Conservation (phyloP, 345 rosid species). For the Camelina laxa region DNA sequence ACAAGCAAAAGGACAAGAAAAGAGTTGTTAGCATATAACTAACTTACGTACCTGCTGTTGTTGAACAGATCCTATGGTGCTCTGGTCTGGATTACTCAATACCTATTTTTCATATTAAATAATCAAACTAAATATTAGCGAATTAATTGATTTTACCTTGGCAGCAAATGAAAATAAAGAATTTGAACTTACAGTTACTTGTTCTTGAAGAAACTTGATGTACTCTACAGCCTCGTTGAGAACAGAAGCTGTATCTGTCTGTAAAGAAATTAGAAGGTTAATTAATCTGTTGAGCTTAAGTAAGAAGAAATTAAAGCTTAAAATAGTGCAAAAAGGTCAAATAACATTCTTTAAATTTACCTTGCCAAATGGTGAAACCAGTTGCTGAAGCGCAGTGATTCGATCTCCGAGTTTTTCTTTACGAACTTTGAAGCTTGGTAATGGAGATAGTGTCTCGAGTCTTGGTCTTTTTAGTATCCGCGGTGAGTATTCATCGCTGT, state of each 20-base stretch:
- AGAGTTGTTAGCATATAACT: slow-evolving; percentile 42
- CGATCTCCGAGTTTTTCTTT: slow-evolving; percentile 99
- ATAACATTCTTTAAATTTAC: slow-evolving; percentile 33
- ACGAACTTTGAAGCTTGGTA: slow-evolving; percentile 92
- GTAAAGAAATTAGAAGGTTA: slow-evolving; percentile 28
- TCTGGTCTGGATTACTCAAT: slow-evolving; percentile 73
- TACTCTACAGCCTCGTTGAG: slow-evolving; percentile 90
- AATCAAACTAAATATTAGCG: neutral
- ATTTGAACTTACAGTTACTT: slow-evolving; percentile 61
- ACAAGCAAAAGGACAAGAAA: neutral
- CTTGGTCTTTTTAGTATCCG: slow-evolving; percentile 57
- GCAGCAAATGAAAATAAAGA: neutral
- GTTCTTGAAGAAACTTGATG: slow-evolving; percentile 86
- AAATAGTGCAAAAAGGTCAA: neutral
- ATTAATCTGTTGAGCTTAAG: neutral
- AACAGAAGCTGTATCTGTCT: slow-evolving; percentile 99
- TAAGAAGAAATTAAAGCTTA: neutral
- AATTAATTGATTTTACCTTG: neutral
- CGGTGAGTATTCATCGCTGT: slow-evolving; percentile 43
- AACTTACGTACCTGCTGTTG: slow-evolving; percentile 68
- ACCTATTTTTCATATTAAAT: slow-evolving; percentile 46
- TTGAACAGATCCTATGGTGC: slow-evolving; percentile 64
- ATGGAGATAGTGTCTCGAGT: slow-evolving; percentile 72
- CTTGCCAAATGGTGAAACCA: slow-evolving; percentile 99
- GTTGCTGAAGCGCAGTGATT: slow-evolving; percentile 97